Conservation (phyloP, 768 basidiomycete species). For the Termitomyces sp. region DNA sequence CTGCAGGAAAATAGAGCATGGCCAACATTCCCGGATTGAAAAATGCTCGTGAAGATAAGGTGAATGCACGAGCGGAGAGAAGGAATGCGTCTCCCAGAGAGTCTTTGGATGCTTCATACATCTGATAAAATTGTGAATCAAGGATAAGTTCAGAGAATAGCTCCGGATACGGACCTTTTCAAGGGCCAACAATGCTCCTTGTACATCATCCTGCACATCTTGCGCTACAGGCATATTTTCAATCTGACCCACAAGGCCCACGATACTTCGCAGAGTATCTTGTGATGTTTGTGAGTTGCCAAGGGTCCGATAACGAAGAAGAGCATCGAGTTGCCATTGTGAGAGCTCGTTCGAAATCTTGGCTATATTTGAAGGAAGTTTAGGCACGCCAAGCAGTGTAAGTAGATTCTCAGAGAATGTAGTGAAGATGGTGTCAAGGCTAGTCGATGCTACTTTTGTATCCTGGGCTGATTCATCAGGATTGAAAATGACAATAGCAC, state of each 20-base stretch:
- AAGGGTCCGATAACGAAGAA: constrained; percentile 61
- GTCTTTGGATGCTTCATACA: constrained; percentile 27
- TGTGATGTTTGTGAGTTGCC: constrained; percentile 65
- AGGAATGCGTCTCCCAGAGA: constrained; percentile 43
- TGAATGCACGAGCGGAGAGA: constrained; percentile 58
- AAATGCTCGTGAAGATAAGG: constrained; percentile 78
- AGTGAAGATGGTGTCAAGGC: constrained; percentile 49
- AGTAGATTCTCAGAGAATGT: constrained; percentile 70
- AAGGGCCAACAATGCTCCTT: constrained; percentile 63
- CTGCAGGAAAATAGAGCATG: constrained; percentile 93
- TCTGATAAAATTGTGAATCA: constrained; percentile 21
- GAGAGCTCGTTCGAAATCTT: constrained; percentile 29
- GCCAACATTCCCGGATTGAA: constrained; percentile 97
- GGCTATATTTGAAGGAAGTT: constrained; percentile 43
- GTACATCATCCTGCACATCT: constrained; percentile 69
- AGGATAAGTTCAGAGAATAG: background rate
- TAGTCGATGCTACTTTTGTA: constrained; percentile 32
- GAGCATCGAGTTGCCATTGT: constrained; percentile 78
- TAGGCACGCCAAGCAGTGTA: constrained; percentile 75
- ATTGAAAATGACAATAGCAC: constrained; percentile 79
- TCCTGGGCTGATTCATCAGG: constrained; percentile 26
- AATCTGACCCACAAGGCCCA: constrained; percentile 79
- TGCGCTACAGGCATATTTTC: constrained; percentile 88
- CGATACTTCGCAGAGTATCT: constrained; percentile 78
- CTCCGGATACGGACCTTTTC: constrained; percentile 48